A percentile compares a stretch with the other conserved stretches of the same genome.
These are phyloP conservation scores for Eucalyptus rudis DNA, from an alignment of 345 rosid genomes.

Conservation along the genomic window DNA sequence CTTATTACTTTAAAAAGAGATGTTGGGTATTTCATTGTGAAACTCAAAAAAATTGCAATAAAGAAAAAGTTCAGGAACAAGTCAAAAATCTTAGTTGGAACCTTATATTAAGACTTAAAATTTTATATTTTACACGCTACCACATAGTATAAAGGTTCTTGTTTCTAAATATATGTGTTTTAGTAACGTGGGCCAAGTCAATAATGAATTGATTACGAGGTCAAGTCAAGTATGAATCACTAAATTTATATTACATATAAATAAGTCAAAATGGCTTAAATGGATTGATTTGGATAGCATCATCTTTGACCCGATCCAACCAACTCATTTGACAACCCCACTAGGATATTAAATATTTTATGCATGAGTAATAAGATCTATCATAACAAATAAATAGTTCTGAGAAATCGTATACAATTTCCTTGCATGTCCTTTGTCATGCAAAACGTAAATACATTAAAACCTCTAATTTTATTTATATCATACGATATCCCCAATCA, in stretches of 20 bases:
- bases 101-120: no score
- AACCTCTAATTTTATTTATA: no score
- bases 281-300: fast-evolving
- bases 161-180: neutral
- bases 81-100: no score
- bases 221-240: neutral
- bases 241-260: no score
- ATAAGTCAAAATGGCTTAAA: no score
- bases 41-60: no score
- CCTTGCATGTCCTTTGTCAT: neutral
- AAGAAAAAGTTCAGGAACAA: no score
- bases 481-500: neutral
- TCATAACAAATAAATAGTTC: neutral
- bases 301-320: neutral
- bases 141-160: neutral
- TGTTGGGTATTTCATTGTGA: no score
- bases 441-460: neutral
- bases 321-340: neutral
- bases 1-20: no score
- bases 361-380: neutral
- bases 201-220: neutral
- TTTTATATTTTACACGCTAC: neutral
- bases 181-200: neutral
- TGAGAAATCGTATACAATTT: neutral
- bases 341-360: neutral